Evolutionary conservation across 148 eudicot species (phyloP).

Genomic region (Spergularia marina): DNA sequence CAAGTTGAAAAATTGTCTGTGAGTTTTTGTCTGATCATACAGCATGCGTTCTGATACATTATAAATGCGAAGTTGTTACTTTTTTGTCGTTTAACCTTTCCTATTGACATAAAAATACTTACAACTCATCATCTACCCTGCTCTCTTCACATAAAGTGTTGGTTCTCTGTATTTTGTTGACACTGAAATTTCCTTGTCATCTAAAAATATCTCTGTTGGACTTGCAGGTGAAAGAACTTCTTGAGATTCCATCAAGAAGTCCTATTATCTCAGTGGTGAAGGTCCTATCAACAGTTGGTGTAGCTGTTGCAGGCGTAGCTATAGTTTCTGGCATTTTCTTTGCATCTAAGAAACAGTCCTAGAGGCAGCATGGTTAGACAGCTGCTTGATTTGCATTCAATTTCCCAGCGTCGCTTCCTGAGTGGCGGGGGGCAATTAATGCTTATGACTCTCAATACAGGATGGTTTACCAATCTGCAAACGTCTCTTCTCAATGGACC

Average conservation of each 20-base stretch:
- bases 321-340: slow-evolving; percentile 70
- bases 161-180: neutral
- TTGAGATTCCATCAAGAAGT: slow-evolving; percentile 44
- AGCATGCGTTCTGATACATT: too few species aligned
- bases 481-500: neutral
- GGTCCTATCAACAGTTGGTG: slow-evolving; percentile 58
- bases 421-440: slow-evolving; percentile 1
- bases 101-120: too few species aligned
- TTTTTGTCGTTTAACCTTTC: too few species aligned
- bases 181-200: neutral
- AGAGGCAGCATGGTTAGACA: neutral
- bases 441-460: neutral
- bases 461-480: neutral
- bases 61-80: too few species aligned
- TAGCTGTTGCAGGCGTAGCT: slow-evolving; percentile 77
- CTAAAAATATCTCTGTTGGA: neutral
- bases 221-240: slow-evolving; percentile 58
- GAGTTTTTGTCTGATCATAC: too few species aligned
- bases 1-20: too few species aligned
- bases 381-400: neutral
- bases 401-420: too few species aligned
- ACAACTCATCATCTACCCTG: neutral
- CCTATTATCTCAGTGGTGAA: slow-evolving; percentile 35
- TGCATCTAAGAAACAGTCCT: slow-evolving; percentile 59
- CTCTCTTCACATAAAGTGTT: too few species aligned